Evolutionary conservation across 2,329 filamentous ascomycete species (phyloP).

Genomic region (Trichothecium sympodiale): DNA sequence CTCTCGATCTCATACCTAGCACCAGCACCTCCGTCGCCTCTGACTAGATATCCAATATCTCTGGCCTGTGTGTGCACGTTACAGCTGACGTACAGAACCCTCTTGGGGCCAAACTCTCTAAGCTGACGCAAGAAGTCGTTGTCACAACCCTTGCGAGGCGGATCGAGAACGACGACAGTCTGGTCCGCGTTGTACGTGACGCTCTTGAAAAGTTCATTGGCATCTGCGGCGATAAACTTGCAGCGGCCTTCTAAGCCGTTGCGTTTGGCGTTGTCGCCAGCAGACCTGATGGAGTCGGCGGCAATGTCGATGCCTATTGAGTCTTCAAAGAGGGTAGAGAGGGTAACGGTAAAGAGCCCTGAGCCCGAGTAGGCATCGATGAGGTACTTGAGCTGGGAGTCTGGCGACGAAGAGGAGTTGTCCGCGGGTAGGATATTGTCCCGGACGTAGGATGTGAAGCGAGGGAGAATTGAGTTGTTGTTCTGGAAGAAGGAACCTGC

Average conservation of each 20-base stretch:
- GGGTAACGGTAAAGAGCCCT: constrained; percentile 91
- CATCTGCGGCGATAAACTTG: constrained; percentile 82
- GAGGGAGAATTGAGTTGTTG: constrained; percentile 92
- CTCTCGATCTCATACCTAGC: constrained; percentile 77
- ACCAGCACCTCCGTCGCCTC: constrained; percentile 39
- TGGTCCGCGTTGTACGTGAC: constrained; percentile 65
- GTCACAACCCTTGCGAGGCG: constrained; percentile 92
- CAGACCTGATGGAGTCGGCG: constrained; percentile 64
- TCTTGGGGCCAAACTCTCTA: constrained; percentile 61
- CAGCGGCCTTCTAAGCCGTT: constrained; percentile 66
- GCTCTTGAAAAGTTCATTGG: constrained; percentile 67
- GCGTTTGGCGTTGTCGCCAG: constrained; percentile 63
- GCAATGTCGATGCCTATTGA: constrained; percentile 89
- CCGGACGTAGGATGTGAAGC: constrained; percentile 80
- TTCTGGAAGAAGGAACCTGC: constrained; percentile 98
- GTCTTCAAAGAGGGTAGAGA: constrained; percentile 73
- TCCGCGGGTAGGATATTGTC: constrained; percentile 56
- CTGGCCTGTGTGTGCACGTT: constrained; percentile 97
- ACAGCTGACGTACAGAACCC: constrained; percentile 90
- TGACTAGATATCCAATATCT: constrained; percentile 79
- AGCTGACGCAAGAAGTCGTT: constrained; percentile 73
- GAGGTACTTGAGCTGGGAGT: constrained; percentile 60
- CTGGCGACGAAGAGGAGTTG: neutral
- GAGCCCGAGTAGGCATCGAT: constrained; percentile 97
- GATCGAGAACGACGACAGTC: constrained; percentile 90